Conservation (phyloP, 106 monocot genomes). For the Acorus gramineus region DNA sequence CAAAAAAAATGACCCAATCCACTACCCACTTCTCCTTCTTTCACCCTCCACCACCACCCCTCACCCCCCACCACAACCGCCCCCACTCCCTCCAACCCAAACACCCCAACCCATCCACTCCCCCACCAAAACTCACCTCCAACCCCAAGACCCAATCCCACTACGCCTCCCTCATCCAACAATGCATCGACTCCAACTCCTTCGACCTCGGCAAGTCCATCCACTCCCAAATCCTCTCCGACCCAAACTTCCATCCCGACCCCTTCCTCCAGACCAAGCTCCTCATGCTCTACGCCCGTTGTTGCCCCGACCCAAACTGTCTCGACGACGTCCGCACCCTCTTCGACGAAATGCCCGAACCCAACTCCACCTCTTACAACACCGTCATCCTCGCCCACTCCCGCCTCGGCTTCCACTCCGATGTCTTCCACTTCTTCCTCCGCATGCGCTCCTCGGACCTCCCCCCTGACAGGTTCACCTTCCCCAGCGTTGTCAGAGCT, state of each 20-base stretch:
- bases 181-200: slow-evolving; percentile 21
- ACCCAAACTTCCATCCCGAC: slow-evolving; percentile 7
- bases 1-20: no score
- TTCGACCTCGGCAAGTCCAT: slow-evolving; percentile 15
- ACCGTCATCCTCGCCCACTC: slow-evolving; percentile 10
- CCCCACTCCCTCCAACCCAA: no score
- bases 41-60: no score
- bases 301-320: background rate
- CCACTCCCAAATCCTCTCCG: slow-evolving; percentile 12
- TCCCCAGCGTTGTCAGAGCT: slow-evolving; percentile 18
- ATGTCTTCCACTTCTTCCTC: slow-evolving; percentile 10
- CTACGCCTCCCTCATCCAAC: slow-evolving; percentile 23
- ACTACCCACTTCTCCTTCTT: no score
- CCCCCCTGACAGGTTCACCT: slow-evolving; percentile 15
- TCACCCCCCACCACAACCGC: no score
- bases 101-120: no score
- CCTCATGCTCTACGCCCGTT: slow-evolving; percentile 20
- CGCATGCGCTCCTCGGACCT: slow-evolving; percentile 5
- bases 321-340: background rate
- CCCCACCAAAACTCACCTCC: no score
- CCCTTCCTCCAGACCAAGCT: slow-evolving; percentile 19
- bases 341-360: slow-evolving; percentile 17
- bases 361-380: slow-evolving; percentile 18
- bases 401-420: background rate
- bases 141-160: background rate